Evolutionary conservation across 129 eudicot genomes (phyloP), one percentile per base, ranked within the genome.

Genomic region (Lonicera japonica): DNA sequence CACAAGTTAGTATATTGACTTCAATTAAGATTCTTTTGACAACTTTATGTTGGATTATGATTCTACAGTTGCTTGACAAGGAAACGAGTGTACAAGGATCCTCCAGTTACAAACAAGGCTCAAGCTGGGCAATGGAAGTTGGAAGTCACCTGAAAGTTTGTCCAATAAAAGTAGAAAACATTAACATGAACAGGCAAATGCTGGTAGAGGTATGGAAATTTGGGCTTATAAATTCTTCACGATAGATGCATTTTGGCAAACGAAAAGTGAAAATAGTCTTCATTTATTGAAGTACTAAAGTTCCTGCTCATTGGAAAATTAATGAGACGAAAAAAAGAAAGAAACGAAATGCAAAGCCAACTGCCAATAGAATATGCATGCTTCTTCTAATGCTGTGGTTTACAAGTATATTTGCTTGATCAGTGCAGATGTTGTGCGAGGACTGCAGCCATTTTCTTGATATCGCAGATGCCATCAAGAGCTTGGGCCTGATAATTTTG

Each of bases 101-200:
- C 54, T 73, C 85, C 53, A 24, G 73, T 60, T 56, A 73, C 25
- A 86, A 75, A 25, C 96, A 87, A 14, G 96, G 96, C 67, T 85
- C 96, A 57, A 92, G 92, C 80, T 92, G 99, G 96, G 96, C 89
- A 29, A 82, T 92, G 80, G 99, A 88, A 89, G 89, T 92, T 67
- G 99, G 95, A 46, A 80, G 70, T 47, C 70, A 76, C 23, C 63
- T 72, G 29, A 77, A 83, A 71, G 74, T 77, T 67, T 88, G 95
- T 57, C 99, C 96, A 39, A 83, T 92, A 58, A 69, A 78, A 19
- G 99, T 92, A 50, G 95, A 92, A 78, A 85, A 88, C 63, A 70
- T 85, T 51, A 81, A 83, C 57, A 69, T 70, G 70, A 72, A 81
- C 17, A 96, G 96, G 71, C 95, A 88, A 79, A 75, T 92, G 89